Conservation (phyloP, 2,329 filamentous ascomycete genomes). For the Talaromyces sp. region DNA sequence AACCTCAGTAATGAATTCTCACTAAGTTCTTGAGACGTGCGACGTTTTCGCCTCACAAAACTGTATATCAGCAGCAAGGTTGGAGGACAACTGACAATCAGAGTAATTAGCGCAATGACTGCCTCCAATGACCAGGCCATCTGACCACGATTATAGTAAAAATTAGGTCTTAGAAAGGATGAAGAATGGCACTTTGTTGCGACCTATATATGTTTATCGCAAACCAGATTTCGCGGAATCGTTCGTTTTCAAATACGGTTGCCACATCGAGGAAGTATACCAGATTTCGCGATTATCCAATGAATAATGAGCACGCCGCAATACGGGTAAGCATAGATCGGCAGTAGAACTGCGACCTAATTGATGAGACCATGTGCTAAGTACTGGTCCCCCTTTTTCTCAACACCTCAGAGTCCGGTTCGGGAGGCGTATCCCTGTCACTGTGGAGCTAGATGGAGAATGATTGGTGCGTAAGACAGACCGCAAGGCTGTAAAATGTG, state of each 20-base stretch:
- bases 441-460: not conserved
- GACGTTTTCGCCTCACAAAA: not conserved
- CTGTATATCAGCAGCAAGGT: not conserved
- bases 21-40: not conserved
- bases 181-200: not conserved
- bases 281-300: not conserved
- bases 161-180: not conserved
- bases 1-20: not conserved
- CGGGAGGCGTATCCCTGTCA: not conserved
- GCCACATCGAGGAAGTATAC: not conserved
- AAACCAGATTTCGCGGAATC: not conserved
- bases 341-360: not conserved
- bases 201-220: not conserved
- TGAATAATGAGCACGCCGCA: not conserved
- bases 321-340: not conserved
- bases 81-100: not conserved
- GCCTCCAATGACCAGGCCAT: conserved; percentile 3
- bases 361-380: not conserved
- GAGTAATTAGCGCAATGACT: not conserved
- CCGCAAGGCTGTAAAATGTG: too few species aligned
- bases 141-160: not conserved
- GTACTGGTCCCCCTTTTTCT: not conserved
- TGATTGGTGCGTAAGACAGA: not conserved
- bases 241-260: not conserved
- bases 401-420: not conserved